These are phyloP conservation scores for Murraya koenigii DNA, from an alignment of 345 rosid species.

Conservation along the genomic window DNA sequence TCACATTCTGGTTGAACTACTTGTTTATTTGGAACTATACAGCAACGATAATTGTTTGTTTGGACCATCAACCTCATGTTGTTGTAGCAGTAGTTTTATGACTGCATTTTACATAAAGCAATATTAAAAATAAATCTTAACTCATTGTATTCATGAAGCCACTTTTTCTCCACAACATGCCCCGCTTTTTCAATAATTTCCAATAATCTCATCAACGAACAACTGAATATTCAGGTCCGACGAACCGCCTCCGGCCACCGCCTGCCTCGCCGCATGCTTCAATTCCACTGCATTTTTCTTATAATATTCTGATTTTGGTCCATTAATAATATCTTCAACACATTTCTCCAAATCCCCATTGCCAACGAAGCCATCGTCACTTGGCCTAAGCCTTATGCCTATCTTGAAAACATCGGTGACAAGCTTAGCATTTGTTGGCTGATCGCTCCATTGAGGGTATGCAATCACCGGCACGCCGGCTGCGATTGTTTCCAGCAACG, in stretches of 20 bases:
- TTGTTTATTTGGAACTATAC: too few species aligned
- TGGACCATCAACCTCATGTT: too few species aligned
- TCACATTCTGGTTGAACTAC: background rate
- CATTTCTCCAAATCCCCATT: conserved; percentile 34
- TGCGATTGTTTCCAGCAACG: conserved; percentile 34
- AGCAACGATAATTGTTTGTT: background rate
- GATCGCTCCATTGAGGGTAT: conserved; percentile 55
- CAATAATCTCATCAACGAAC: conserved; percentile 38
- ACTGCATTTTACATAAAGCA: background rate
- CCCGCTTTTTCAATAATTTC: background rate
- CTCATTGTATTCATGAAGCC: background rate
- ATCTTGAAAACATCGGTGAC: conserved; percentile 37
- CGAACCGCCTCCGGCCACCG: conserved; percentile 38
- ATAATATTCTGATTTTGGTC: conserved; percentile 16
- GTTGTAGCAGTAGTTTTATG: too few species aligned
- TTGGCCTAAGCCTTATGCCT: conserved; percentile 35
- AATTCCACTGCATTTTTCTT: conserved; percentile 28
- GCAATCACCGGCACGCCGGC: conserved; percentile 50
- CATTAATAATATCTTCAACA: conserved; percentile 17
- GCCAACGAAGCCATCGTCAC: conserved; percentile 21
- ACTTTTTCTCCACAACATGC: background rate
- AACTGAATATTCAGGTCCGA: conserved; percentile 44
- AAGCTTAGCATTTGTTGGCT: conserved; percentile 53
- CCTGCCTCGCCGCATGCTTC: conserved; percentile 37
- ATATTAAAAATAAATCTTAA: too few species aligned